Evolutionary conservation across 106 monocot species (phyloP), one percentile per base, ranked within the genome.

Genomic region (Dioscorea dumetorum): DNA sequence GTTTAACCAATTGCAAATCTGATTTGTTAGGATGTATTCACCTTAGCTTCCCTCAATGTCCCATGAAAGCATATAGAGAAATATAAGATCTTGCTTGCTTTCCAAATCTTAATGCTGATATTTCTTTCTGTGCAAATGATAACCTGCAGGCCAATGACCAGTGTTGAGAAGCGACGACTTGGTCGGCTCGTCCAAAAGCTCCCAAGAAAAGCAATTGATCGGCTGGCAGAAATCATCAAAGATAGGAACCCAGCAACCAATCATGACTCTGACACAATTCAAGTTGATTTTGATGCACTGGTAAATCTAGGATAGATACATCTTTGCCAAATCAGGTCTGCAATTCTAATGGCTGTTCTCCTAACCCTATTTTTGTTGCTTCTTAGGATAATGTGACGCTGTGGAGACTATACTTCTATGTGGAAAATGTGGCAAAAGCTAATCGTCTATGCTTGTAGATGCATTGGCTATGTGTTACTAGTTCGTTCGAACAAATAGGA

Each of bases 141-240:
- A 41, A 49, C 31, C 62, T 41, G 69, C 68, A 83, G 83, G 54
- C 69, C 63, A 24, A 83, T 83, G 83, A 79, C 67, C 59, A 2
- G 3, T 54, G 76, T 68, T 41, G 87, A 87, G 77, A 87, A 83
- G 74, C 73, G 77, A 24, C 76, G 33, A 33, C 87, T 87, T 57
- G 80, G 82, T 18, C 67, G 64, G 24, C 50, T 48, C 57, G 80
- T 87, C 9, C 75, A 70, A 61, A 80, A 83, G 70, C 82, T 87
- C 23, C 87, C 87, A 33, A 66, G 63, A 51, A 74, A 76, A 53
- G 66, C 87, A 12, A 22, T 76, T 63, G 67, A 77, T 68, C 73
- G 83, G 48, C 76, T 79, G 17, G 70, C 72, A 17, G 71, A 80
- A 58, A 83, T 87, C 52, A 22, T 77, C 31, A 54, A 67, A 50